Base-by-base conservation (phyloP, 1,139 yeast genomes). In the Blastobotrys arbuscula region DNA sequence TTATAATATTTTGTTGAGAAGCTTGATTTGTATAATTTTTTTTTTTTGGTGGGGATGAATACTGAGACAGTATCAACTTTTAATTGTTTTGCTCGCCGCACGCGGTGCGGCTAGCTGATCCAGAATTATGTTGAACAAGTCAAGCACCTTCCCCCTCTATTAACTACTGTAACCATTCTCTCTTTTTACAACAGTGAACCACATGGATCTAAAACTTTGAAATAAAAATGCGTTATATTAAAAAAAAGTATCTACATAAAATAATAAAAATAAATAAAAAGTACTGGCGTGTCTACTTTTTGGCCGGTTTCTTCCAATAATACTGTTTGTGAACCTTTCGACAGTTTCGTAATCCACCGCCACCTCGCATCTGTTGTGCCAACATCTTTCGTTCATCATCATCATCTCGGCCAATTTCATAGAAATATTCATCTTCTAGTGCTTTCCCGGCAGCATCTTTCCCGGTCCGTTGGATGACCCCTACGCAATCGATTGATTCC, bases 361-460 rank as follows among this genome's bases (percentile, higher is more conserved):
- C 84, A 35, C 96, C 96, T 60, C 87, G 88, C 26, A 68, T 54
- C 49, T 86, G 81, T 47, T 79, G 78, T 8, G 89, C 95, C 59
- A 89, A 69, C 45, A 68, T 67, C 33, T 79, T 81, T 63, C 98
- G 80, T 49, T 80, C 81, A 30, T 63, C 61, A 62, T 90, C 96
- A 33, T 69, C 67, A 65, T 92, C 98, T 47, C 81, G 76, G 59
- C 88, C 97, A 3, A 90, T 82, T 54, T 84, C 81, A 61, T 92
- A 92, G 65, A 88, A 92, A 62, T 87, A 92, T 65, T 92, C 97
- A 62, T 88, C 95, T 57, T 90, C 97, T 55, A 92, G 73, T 4
- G 88, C 88, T 65, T 88, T 87, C 13, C 97, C 97, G 2, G 97
- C 95, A 3, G 97, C 97, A 67, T 92, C 97, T 65, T 88, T 90